These are phyloP conservation scores for Cynanchum wilfordii DNA, from an alignment of 257 asterid species.

Conservation along the genomic window DNA sequence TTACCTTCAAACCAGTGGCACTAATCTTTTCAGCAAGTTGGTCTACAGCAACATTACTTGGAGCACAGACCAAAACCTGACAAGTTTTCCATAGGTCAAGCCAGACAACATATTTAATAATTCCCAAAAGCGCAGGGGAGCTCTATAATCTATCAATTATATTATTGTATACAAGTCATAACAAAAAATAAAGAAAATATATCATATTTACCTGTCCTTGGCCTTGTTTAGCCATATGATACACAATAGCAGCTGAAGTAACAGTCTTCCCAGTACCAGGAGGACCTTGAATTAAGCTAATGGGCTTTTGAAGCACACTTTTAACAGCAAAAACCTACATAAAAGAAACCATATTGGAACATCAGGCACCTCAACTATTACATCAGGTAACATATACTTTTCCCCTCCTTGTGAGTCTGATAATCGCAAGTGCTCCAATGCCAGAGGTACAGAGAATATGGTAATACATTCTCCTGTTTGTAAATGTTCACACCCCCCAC, in stretches of 20 bases:
- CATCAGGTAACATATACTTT: not conserved
- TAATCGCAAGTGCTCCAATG: not conserved
- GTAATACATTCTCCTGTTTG: not conserved
- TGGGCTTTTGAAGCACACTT: slow-evolving; percentile 96
- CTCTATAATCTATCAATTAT: not conserved
- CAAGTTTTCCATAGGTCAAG: not conserved
- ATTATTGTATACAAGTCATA: not conserved
- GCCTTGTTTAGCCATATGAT: slow-evolving; percentile 99
- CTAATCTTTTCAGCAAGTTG: slow-evolving; percentile 99
- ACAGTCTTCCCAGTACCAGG: slow-evolving; percentile 99
- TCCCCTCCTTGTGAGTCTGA: not conserved
- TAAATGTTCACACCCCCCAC: not conserved
- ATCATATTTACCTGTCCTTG: slow-evolving; percentile 75
- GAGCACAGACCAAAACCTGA: slow-evolving; percentile 99
- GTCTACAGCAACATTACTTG: slow-evolving; percentile 98
- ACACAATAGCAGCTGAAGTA: slow-evolving; percentile 96
- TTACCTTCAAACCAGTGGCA: slow-evolving; percentile 95
- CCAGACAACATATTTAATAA: not conserved
- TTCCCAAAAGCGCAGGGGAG: not conserved
- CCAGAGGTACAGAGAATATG: too few species aligned
- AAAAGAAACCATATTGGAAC: slow-evolving; percentile 8
- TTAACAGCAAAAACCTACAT: slow-evolving; percentile 90
- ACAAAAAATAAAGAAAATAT: not conserved
- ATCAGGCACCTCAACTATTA: not conserved
- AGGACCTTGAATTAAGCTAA: slow-evolving; percentile 96